Conservation (phyloP, 2,329 filamentous ascomycete species). For the Leptographium flavum region DNA sequence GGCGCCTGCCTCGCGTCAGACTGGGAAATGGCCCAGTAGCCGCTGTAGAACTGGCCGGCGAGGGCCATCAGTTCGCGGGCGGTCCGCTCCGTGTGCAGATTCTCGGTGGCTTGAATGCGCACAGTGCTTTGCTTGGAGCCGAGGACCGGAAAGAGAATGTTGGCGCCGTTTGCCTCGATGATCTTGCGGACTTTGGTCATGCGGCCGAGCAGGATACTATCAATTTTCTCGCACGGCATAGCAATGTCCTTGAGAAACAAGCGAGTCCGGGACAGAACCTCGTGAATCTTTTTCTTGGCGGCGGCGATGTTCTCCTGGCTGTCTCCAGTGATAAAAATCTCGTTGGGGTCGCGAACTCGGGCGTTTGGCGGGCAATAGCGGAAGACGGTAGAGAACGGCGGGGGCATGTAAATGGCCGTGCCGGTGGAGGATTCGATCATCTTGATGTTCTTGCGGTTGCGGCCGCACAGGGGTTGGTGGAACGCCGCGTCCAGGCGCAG, state of each 20-base stretch:
- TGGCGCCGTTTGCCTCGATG: slow-evolving; percentile 90
- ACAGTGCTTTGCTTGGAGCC: slow-evolving; percentile 75
- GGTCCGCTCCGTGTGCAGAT: slow-evolving; percentile 86
- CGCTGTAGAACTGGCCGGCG: slow-evolving; percentile 94
- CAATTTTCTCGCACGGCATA: slow-evolving; percentile 82
- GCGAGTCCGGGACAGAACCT: slow-evolving; percentile 67
- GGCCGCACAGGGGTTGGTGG: slow-evolving; percentile 84
- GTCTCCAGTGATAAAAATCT: slow-evolving; percentile 92
- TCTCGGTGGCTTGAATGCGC: slow-evolving; percentile 83
- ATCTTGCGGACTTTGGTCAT: slow-evolving; percentile 97
- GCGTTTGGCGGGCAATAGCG: slow-evolving; percentile 78
- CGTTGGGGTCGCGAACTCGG: slow-evolving; percentile 66
- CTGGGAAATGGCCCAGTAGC: slow-evolving; percentile 86
- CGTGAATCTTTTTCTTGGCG: slow-evolving; percentile 83
- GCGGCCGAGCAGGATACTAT: slow-evolving; percentile 80
- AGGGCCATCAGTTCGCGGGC: slow-evolving; percentile 92
- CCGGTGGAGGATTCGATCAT: slow-evolving; percentile 89
- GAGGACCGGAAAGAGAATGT: slow-evolving; percentile 80
- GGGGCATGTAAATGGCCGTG: slow-evolving; percentile 96
- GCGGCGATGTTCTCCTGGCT: slow-evolving; percentile 69
- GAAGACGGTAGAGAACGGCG: slow-evolving; percentile 82
- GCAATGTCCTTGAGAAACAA: slow-evolving; percentile 85
- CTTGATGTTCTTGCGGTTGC: slow-evolving; percentile 95
- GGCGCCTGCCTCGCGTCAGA: slow-evolving; percentile 50
- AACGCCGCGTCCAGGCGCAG: slow-evolving; percentile 74